Evolutionary conservation across 2,329 filamentous ascomycete species (phyloP).

Genomic region (Apiospora arundinis): DNA sequence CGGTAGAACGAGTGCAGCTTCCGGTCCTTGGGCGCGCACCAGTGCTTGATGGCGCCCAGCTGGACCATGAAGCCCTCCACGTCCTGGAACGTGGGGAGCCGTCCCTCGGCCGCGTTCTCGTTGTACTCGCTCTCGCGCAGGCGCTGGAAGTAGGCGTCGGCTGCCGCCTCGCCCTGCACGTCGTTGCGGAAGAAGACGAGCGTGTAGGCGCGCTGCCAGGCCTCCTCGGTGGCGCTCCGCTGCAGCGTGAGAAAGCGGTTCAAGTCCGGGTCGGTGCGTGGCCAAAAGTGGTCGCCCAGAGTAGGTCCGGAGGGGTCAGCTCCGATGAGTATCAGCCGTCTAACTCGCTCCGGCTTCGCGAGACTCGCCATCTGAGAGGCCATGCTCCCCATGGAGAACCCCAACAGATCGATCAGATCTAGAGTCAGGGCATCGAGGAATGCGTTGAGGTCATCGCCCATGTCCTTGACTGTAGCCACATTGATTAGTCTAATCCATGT

Average conservation of each 20-base stretch:
- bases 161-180: constrained; percentile 2
- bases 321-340: constrained; percentile 2
- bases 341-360: constrained; percentile 2
- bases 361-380: constrained; percentile 12
- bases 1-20: constrained; percentile 4
- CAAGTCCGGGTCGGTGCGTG: constrained; percentile 5
- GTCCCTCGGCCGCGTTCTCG: background rate
- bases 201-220: constrained; percentile 14
- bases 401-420: constrained; percentile 12
- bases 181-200: constrained; percentile 20
- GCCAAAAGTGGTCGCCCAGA: constrained; percentile 7
- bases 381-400: constrained; percentile 3
- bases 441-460: constrained; percentile 20
- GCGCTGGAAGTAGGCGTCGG: constrained; percentile 18
- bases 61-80: constrained; percentile 16
- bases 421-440: constrained; percentile 10
- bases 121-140: constrained; percentile 19
- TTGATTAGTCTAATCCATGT: background rate
- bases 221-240: background rate
- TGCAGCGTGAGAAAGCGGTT: background rate
- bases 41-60: constrained; percentile 14
- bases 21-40: constrained; percentile 1
- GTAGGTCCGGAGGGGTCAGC: constrained; percentile 7
- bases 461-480: background rate
- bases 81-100: constrained; percentile 3